A percentile compares a stretch with the other conserved stretches of the same genome.
Conservation (phyloP, 306 rosid species). For the Acmispon strigosus region DNA sequence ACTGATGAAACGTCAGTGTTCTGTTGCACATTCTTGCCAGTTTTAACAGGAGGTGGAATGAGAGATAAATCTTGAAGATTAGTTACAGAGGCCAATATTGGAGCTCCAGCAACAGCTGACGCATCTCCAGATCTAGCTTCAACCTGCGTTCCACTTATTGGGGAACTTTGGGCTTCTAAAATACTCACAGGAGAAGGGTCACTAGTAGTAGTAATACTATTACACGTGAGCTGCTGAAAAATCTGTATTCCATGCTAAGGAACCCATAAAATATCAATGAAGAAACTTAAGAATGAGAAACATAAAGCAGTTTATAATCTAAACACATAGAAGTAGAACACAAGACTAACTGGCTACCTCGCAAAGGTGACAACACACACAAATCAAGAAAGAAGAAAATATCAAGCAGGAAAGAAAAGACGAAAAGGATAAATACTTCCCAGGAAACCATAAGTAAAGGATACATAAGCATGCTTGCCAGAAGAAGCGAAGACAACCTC, state of each 20-base stretch:
- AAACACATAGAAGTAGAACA: background rate
- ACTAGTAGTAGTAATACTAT: slow-evolving; percentile 45
- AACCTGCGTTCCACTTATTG: slow-evolving; percentile 58
- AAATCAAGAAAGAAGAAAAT: background rate
- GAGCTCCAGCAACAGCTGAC: slow-evolving; percentile 85
- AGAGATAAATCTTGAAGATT: slow-evolving; percentile 54
- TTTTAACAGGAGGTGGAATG: slow-evolving; percentile 55
- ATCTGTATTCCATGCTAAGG: slow-evolving; percentile 62
- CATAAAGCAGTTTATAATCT: background rate
- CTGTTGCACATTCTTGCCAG: slow-evolving; percentile 47
- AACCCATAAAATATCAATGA: background rate
- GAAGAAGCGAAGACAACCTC: slow-evolving; percentile 70
- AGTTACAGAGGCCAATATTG: slow-evolving; percentile 84
- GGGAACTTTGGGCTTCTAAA: slow-evolving; percentile 75
- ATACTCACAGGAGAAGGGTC: slow-evolving; percentile 59
- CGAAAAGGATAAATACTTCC: background rate
- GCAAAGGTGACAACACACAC: background rate
- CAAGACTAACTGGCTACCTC: background rate
- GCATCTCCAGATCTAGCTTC: slow-evolving; percentile 85
- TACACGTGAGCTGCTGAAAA: slow-evolving; percentile 64
- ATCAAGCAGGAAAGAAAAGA: background rate
- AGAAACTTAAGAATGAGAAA: slow-evolving; percentile 1
- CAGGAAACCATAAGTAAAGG: slow-evolving; percentile 43
- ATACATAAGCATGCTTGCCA: slow-evolving; percentile 89
- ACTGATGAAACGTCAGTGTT: slow-evolving; percentile 41